A percentile compares a stretch with the other conserved stretches of the same genome.
These are phyloP conservation scores for Heracleum sosnowskyi DNA, from an alignment of 129 eudicot genomes.

Conservation along the genomic window DNA sequence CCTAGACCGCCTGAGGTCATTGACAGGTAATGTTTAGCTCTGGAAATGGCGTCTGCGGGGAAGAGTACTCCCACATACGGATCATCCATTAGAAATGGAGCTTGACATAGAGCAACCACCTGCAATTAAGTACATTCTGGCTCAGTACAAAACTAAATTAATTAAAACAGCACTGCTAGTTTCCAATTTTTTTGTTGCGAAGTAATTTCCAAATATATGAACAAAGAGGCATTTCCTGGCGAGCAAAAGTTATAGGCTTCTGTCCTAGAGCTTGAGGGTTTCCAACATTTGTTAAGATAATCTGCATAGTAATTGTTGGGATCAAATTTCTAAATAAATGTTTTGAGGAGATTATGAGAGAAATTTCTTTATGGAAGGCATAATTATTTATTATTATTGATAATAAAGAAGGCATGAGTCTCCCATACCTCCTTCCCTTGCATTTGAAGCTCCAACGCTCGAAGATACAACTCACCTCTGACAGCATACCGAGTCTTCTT, in stretches of 20 bases:
- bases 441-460: constrained; percentile 95
- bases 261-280: constrained; percentile 99
- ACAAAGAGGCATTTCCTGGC: constrained; percentile 51
- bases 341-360: background rate
- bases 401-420: background rate
- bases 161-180: background rate
- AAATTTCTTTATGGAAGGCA: background rate
- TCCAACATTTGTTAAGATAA: constrained; percentile 96
- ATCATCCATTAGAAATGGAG: constrained; percentile 97
- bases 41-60: constrained; percentile 97
- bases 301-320: constrained; percentile 34
- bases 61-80: constrained; percentile 95
- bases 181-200: background rate
- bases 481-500: constrained; percentile 97
- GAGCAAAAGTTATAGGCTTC: constrained; percentile 96
- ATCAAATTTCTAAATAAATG: background rate
- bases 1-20: constrained; percentile 95
- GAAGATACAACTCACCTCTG: constrained; percentile 97
- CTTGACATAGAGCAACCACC: constrained; percentile 99
- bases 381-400: background rate
- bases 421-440: constrained; percentile 84
- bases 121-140: constrained; percentile 24
- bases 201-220: background rate
- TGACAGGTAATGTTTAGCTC: constrained; percentile 80
- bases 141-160: background rate